A percentile compares a stretch with the other conserved stretches of the same genome.
phyloP scores from a whole-genome alignment of 805 yeast genomes.

The Spathaspora sp. region DNA sequence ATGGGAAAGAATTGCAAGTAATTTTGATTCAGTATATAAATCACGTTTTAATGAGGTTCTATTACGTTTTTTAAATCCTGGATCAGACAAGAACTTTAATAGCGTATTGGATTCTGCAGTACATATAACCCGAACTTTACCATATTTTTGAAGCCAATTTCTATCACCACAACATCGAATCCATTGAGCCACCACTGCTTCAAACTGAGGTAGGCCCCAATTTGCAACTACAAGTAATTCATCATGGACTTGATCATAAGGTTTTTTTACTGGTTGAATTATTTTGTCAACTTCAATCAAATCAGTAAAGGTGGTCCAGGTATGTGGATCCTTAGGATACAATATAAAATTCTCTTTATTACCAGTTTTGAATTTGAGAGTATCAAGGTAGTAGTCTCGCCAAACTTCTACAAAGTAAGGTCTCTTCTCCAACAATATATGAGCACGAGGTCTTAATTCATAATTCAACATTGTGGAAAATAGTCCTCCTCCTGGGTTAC shows the following conservation, averaged over 20 bases:
- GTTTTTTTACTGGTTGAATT: constrained; percentile 22
- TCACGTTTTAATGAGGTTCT: constrained; percentile 65
- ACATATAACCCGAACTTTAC: constrained; percentile 70
- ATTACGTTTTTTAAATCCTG: constrained; percentile 50
- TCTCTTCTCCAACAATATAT: constrained; percentile 58
- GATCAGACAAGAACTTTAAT: constrained; percentile 51
- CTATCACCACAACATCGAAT: constrained; percentile 60
- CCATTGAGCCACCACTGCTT: constrained; percentile 73
- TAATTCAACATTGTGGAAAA: constrained; percentile 63
- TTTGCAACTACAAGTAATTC: constrained; percentile 58
- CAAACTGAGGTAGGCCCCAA: constrained; percentile 52
- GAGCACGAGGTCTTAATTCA: constrained; percentile 56
- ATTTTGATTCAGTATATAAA: constrained; percentile 53
- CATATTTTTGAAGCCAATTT: constrained; percentile 71
- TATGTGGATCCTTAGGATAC: constrained; percentile 51
- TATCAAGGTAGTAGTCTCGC: constrained; percentile 22
- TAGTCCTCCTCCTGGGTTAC: constrained; percentile 57
- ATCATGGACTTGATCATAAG: constrained; percentile 44
- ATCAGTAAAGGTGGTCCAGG: constrained; percentile 59
- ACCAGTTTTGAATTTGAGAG: constrained; percentile 18
- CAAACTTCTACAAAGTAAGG: constrained; percentile 21
- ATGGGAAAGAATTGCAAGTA: constrained; percentile 45
- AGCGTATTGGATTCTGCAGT: constrained; percentile 60
- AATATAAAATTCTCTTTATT: constrained; percentile 30
- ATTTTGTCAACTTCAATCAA: constrained; percentile 45